phyloP scores from a whole-genome alignment of 495 filamentous ascomycete genomes.

The Xylaria scruposa region DNA sequence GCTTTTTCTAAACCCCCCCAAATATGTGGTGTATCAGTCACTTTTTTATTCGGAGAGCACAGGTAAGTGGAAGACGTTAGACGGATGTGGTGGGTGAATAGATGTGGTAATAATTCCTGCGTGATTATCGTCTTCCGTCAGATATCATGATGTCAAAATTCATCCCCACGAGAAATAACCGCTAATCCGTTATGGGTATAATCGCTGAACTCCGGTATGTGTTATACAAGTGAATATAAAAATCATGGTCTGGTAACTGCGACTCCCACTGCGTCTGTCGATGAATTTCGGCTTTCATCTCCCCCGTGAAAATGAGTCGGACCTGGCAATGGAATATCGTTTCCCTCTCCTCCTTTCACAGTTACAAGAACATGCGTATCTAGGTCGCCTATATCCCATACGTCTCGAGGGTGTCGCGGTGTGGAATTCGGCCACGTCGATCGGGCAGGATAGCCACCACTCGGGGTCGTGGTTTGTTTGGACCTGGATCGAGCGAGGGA shows the following conservation, averaged over 20 bases:
- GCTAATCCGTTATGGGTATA: conserved; percentile 12
- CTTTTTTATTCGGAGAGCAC: background rate
- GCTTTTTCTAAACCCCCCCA: background rate
- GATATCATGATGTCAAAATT: background rate
- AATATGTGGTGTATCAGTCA: background rate
- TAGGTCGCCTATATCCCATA: conserved; percentile 1
- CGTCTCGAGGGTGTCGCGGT: background rate
- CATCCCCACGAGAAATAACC: background rate
- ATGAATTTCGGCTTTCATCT: conserved; percentile 15
- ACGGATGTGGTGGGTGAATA: background rate
- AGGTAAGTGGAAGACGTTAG: background rate
- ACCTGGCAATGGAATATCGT: background rate
- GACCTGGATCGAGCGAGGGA: conserved; percentile 10
- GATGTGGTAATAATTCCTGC: background rate
- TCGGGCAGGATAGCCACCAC: background rate
- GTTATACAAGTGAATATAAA: background rate
- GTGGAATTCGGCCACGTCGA: conserved; percentile 4
- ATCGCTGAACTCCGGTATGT: conserved; percentile 9
- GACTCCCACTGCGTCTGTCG: background rate
- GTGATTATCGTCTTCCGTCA: background rate
- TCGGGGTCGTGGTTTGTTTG: background rate
- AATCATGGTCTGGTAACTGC: background rate
- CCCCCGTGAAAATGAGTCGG: background rate
- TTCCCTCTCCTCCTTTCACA: background rate
- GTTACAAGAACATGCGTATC: conserved; percentile 21